A percentile compares a stretch with the other conserved stretches of the same genome.
These are phyloP conservation scores for Geotrichum reessii DNA, from an alignment of 1,139 yeast species.

Conservation along the genomic window DNA sequence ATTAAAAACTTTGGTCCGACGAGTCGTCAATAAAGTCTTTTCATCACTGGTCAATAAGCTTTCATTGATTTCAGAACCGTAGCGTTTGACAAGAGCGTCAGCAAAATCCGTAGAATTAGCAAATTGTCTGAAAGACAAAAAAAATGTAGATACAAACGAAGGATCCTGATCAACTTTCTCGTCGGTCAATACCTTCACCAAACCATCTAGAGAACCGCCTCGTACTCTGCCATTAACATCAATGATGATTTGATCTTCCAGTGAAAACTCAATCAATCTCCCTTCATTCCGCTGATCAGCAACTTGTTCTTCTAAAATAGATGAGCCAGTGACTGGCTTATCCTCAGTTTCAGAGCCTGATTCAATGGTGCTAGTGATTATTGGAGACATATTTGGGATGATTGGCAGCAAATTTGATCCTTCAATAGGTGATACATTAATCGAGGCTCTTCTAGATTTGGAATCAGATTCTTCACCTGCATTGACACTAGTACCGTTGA, in stretches of 20 bases:
- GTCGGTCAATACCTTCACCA: constrained; percentile 66
- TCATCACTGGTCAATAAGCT: not conserved
- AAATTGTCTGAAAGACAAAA: constrained; percentile 74
- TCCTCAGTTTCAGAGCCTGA: not conserved
- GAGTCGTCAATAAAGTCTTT: constrained; percentile 43
- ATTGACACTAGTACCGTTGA: not conserved
- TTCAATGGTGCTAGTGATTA: not conserved
- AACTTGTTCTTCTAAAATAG: constrained; percentile 12
- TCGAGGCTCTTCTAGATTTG: not conserved
- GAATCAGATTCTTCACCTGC: not conserved
- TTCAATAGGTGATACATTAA: not conserved
- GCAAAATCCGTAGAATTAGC: constrained; percentile 64
- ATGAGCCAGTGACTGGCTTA: not conserved
- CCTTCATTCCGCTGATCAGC: not conserved
- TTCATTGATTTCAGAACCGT: constrained; percentile 39
- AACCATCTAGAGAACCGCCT: constrained; percentile 76
- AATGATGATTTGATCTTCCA: constrained; percentile 37
- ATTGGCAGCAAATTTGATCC: not conserved
- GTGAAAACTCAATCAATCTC: constrained; percentile 17
- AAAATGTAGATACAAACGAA: constrained; percentile 67
- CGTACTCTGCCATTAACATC: constrained; percentile 49
- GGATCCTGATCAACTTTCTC: constrained; percentile 60
- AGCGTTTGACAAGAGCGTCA: constrained; percentile 63
- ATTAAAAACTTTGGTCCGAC: constrained; percentile 62
- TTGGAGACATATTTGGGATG: constrained; percentile 2